phyloP scores from a whole-genome alignment of 2,329 filamentous ascomycete genomes.

The Pleoardoris graminearum region DNA sequence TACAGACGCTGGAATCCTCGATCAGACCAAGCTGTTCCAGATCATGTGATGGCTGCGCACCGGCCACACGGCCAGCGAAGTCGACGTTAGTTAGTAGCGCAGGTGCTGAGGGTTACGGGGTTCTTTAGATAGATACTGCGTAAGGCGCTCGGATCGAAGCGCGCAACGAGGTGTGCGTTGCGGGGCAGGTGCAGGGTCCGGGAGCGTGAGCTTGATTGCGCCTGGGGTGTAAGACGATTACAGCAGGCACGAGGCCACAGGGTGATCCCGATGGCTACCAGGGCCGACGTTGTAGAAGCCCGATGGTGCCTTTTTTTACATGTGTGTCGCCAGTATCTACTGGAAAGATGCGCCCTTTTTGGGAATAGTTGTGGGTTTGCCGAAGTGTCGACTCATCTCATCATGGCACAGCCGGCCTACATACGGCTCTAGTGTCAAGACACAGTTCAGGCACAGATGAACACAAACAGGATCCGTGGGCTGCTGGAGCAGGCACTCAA shows the following conservation, averaged over 20 bases:
- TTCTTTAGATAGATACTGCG: conserved; percentile 21
- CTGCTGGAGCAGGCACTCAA: not conserved
- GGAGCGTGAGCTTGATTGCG: conserved; percentile 27
- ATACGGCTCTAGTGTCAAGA: conserved; percentile 8
- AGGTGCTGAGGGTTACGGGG: conserved; percentile 13
- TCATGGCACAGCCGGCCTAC: conserved; percentile 10
- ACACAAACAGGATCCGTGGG: not conserved
- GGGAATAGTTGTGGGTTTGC: conserved; percentile 1
- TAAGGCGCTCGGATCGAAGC: conserved; percentile 16
- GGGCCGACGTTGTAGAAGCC: conserved; percentile 7
- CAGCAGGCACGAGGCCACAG: conserved; percentile 4
- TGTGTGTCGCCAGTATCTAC: conserved; percentile 15
- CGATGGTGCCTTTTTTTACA: conserved; percentile 7
- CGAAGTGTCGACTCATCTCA: conserved; percentile 17
- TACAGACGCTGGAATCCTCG: conserved; percentile 10
- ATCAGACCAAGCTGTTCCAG: conserved; percentile 7
- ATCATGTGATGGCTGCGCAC: conserved; percentile 25
- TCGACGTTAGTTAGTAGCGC: conserved; percentile 17
- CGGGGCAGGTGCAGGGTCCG: conserved; percentile 20
- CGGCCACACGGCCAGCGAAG: conserved; percentile 26
- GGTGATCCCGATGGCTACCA: conserved; percentile 12
- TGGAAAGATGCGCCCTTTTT: conserved; percentile 9
- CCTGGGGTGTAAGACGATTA: conserved; percentile 21
- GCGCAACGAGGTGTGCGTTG: conserved; percentile 17
- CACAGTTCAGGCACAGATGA: conserved; percentile 5